Base-by-base conservation (phyloP, 2,329 filamentous ascomycete species). In the Penicillium sp. region DNA sequence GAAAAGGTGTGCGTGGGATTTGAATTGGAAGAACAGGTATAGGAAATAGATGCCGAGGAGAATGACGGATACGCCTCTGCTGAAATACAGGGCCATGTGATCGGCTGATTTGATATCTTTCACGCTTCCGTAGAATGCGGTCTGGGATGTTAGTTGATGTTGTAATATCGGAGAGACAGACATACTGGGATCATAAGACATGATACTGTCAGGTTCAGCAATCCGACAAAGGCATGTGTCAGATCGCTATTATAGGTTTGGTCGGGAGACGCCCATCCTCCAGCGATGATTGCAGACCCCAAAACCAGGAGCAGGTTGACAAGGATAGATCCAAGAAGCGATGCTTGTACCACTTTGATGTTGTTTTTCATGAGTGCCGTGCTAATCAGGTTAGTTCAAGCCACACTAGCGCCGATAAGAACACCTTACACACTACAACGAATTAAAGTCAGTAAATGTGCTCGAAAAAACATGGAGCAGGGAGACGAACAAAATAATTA, bases 241-340 rank as follows among this genome's bases (percentile, higher is more conserved):
- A 96, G 90, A 39, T 90, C 95, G 75, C 87, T 92, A 77, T 96
- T 96, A 78, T 96, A 96, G 57, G 96, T 87, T 84, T 96, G 92
- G 78, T 96, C 92, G 69, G 89, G 87, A 72, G 85, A 96, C 56
- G 90, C 86, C 53, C 96, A 77, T 59, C 91, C 91, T 67, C 92
- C 92, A 23, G 93, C 78, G 55, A 95, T 83, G 74, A 96, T 95
- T 59, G 87, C 87, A 90, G 96, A 95, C 68, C 92, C 91, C 65
- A 96, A 78, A 67, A 96, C 95, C 59, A 96, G 83, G 19, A 96
- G 82, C 55, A 96, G 76, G 70, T 96, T 96, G 63, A 91, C 88
- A 61, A 96, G 79, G 65, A 96, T 95, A 3, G 91, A 95, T 46
- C 92, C 92, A 31, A 96, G 81, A 47, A 96, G 80, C 1, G 92